Percentiles rank a stretch among this genome's conserved stretches.
phyloP scores from a whole-genome alignment of 1,139 yeast species.

The Hyphopichia khmerensis region DNA sequence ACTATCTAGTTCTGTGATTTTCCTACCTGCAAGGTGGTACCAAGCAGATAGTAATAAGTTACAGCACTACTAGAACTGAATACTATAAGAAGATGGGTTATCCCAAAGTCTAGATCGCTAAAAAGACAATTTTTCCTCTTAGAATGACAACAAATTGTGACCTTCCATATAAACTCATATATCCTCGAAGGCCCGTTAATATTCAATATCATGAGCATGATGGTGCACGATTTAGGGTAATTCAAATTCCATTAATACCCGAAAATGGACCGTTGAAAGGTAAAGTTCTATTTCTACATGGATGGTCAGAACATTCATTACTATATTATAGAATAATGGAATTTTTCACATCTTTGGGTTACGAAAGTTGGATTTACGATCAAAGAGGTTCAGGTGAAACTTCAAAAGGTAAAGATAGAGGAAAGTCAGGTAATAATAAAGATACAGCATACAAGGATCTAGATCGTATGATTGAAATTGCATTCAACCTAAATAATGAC shows the following conservation, averaged over 20 bases:
- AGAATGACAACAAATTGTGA: not conserved
- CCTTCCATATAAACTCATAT: not conserved
- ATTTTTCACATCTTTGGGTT: constrained; percentile 16
- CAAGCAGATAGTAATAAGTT: too few species aligned
- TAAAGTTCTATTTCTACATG: constrained; percentile 18
- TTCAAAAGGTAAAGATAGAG: constrained; percentile 17
- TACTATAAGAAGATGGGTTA: too few species aligned
- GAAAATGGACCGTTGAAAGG: constrained; percentile 9
- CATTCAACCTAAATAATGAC: constrained; percentile 3
- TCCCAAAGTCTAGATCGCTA: too few species aligned
- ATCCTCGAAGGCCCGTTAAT: not conserved
- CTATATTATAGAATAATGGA: constrained; percentile 21
- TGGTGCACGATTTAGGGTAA: not conserved
- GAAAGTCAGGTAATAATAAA: constrained; percentile 13
- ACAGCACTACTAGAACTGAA: too few species aligned
- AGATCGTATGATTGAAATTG: constrained; percentile 17
- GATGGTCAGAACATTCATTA: constrained; percentile 21
- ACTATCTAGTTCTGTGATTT: too few species aligned
- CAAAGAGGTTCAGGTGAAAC: constrained; percentile 23
- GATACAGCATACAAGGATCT: constrained; percentile 14
- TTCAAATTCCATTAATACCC: not conserved
- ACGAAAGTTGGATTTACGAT: constrained; percentile 19
- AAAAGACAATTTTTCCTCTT: too few species aligned
- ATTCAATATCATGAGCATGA: not conserved
- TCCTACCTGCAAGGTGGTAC: too few species aligned